Evolutionary conservation across 2,329 filamentous ascomycete genomes (phyloP).

Genomic region (Pseudodiploospora longispora): DNA sequence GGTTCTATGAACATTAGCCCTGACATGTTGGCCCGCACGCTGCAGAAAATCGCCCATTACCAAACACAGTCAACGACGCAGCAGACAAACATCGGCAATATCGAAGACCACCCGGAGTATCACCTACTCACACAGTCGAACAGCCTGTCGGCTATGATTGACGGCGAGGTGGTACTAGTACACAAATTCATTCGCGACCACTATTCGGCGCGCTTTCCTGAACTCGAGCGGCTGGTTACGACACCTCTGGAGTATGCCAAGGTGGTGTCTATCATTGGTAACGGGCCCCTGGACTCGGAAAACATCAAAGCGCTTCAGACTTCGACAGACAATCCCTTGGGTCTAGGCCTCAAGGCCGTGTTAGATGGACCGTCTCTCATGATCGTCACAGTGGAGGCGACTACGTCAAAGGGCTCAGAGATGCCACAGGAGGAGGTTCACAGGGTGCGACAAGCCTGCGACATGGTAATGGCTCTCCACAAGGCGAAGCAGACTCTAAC

Average conservation of each 20-base stretch:
- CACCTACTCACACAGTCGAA: conserved; percentile 83
- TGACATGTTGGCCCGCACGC: conserved; percentile 50
- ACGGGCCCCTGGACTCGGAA: conserved; percentile 74
- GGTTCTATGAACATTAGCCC: conserved; percentile 49
- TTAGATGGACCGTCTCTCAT: conserved; percentile 86
- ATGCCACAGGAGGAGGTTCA: conserved; percentile 69
- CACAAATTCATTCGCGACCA: conserved; percentile 97
- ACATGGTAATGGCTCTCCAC: conserved; percentile 83
- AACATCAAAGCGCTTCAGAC: conserved; percentile 74
- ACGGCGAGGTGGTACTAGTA: conserved; percentile 83
- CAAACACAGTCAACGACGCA: conserved; percentile 60
- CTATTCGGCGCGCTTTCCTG: conserved; percentile 88
- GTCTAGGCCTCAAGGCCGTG: conserved; percentile 67
- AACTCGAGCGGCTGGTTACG: conserved; percentile 81
- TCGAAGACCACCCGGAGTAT: conserved; percentile 90
- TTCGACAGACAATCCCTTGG: conserved; percentile 70
- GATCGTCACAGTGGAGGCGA: conserved; percentile 92
- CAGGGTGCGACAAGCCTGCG: conserved; percentile 67
- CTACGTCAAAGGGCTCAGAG: conserved; percentile 73
- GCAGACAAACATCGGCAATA: conserved; percentile 63
- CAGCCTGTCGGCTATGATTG: conserved; percentile 82
- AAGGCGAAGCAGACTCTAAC: conserved; percentile 79
- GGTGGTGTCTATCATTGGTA: conserved; percentile 85
- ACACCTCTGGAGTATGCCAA: conserved; percentile 94
- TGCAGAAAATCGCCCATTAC: conserved; percentile 73